Evolutionary conservation across 139 green algal genomes (phyloP), one percentile per base, ranked within the genome.

Genomic region (Micractinium conductrix): DNA sequence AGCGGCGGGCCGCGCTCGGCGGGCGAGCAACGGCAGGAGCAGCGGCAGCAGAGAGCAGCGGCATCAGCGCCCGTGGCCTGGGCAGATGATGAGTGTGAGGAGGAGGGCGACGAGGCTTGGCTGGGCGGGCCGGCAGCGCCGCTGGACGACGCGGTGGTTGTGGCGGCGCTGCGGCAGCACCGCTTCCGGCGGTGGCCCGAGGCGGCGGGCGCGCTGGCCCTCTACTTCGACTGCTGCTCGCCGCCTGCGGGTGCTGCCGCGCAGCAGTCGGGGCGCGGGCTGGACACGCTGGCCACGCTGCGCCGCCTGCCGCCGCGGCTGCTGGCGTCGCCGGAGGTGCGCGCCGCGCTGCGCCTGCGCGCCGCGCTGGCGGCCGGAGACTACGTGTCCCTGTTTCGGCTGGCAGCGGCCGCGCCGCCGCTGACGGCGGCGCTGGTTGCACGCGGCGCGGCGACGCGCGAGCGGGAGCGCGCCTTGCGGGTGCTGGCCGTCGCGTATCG

Each of bases 271-370:
- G 50, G 19, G 75, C 8, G 12, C 50, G n/a, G 28, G 28, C 78
- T 85, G 4, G 80, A 85, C 42, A 86, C 72, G 55, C n/a, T 67
- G 33, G 62, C 72, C 81, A 86, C 81, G n/a, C 72, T 86, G 81
- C 72, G 72, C 24, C 40, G 72, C 24, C 81, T 86, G 71, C 81
- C 81, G n/a, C 43, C 9, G 30, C n/a, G 38, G 10, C 35, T 86
- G 71, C 58, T 86, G 70, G 43, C 30, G 22, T 63, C 35, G 28
- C 6, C 17, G 2, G 71, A 86, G 55, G 72, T 86, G 81, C 71
- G 73, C n/a, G 33, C 42, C 5, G 81, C 81, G 55, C 72, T 86
- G 55, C 42, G 24, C n/a, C 42, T 81, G 55, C n/a, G n/a, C 0
- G 44, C 35, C 0, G 81, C 81, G 8, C 43, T 81, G 58, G 43